Evolutionary conservation across 139 green algal genomes (phyloP).

Genomic region (Micromonas commoda): DNA sequence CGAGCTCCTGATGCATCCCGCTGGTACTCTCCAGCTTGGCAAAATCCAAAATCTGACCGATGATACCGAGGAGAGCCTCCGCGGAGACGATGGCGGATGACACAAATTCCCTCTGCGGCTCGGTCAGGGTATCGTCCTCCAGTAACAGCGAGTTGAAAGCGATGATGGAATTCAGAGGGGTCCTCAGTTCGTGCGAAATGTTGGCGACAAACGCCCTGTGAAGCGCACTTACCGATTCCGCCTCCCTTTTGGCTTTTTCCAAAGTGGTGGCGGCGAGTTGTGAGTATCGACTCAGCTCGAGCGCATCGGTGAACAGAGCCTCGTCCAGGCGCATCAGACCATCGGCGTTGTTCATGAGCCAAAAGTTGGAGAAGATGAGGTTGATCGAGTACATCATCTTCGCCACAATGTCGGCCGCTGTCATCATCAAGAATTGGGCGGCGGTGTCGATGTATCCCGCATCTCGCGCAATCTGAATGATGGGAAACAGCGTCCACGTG

Average conservation of each 20-base stretch:
- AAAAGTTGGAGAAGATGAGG: not conserved
- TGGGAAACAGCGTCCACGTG: not conserved
- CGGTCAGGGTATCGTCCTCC: not conserved
- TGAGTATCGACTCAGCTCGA: not conserved
- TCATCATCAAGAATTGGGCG: not conserved
- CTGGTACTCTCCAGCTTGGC: not conserved
- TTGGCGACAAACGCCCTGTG: conserved; percentile 48
- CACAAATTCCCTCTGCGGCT: not conserved
- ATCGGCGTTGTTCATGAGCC: not conserved
- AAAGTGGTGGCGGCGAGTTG: not conserved
- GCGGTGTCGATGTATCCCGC: not conserved
- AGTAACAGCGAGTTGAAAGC: conserved; percentile 39
- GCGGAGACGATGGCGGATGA: not conserved
- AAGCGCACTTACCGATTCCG: not conserved
- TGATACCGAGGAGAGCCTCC: not conserved
- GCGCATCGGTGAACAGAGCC: not conserved
- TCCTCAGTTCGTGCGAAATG: conserved; percentile 59
- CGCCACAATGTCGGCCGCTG: not conserved
- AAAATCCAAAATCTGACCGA: not conserved
- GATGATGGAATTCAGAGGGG: conserved; percentile 57
- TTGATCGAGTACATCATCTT: not conserved
- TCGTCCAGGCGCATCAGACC: not conserved
- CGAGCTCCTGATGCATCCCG: not conserved
- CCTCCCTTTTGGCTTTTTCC: not conserved
- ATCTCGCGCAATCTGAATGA: not conserved